These are phyloP conservation scores for Peterozyma xylosa DNA, from an alignment of 805 yeast genomes.

Conservation along the genomic window DNA sequence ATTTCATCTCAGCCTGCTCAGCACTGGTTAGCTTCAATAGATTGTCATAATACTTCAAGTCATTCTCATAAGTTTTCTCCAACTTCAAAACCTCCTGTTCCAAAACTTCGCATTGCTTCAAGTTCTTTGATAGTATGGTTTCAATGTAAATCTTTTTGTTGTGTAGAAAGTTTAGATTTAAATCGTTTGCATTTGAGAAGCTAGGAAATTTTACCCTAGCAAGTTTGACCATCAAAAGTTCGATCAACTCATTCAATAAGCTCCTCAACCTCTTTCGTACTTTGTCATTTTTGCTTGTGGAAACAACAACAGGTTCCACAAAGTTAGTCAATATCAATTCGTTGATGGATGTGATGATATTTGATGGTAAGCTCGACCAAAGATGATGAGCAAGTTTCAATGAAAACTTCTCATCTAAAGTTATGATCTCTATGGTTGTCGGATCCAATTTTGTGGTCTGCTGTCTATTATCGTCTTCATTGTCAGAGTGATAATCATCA, in stretches of 20 bases:
- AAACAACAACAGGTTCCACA: conserved; percentile 5
- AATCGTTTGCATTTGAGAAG: neutral
- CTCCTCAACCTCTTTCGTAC: conserved; percentile 5
- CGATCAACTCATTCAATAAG: conserved; percentile 3
- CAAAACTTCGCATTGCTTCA: conserved; percentile 5
- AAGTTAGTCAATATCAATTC: conserved; percentile 1
- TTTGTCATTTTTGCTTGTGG: conserved; percentile 3
- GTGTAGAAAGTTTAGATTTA: neutral
- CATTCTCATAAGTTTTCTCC: conserved; percentile 1
- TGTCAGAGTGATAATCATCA: conserved; percentile 29
- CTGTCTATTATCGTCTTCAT: no score
- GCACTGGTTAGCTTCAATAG: neutral
- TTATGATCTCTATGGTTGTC: neutral
- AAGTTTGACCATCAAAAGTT: neutral
- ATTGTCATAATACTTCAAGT: conserved; percentile 3
- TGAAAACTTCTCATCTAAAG: conserved; percentile 2
- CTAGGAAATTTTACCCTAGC: conserved; percentile 2
- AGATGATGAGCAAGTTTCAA: conserved; percentile 3
- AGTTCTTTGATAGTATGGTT: conserved; percentile 6
- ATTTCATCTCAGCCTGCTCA: neutral
- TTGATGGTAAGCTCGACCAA: conserved; percentile 4
- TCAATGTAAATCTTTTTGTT: conserved; percentile 7
- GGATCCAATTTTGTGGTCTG: no score
- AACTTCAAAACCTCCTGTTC: conserved; percentile 5
- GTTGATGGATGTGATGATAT: neutral